Evolutionary conservation across 164 flowering plant species (phyloP).

Genomic region (Vitis rotundifolia): DNA sequence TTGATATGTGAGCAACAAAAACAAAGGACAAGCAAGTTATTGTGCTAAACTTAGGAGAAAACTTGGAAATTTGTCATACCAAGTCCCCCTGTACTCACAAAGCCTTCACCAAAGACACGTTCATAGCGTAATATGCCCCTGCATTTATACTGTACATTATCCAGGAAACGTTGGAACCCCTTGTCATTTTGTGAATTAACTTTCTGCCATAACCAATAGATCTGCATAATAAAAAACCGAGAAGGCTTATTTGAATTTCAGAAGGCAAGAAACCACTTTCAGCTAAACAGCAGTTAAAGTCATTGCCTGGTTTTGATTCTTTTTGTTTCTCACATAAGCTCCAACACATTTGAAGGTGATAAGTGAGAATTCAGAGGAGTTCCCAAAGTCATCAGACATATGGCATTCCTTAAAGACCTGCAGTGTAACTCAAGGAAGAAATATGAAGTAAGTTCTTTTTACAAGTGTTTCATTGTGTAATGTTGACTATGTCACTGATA

Average conservation of each 20-base stretch:
- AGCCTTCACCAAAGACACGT: constrained; percentile 91
- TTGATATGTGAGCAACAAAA: too few species aligned
- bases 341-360: constrained; percentile 84
- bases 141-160: constrained; percentile 79
- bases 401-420: constrained; percentile 87
- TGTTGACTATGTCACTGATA: too few species aligned
- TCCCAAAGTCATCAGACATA: constrained; percentile 49
- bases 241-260: neutral
- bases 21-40: neutral
- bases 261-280: neutral
- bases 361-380: constrained; percentile 77
- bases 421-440: constrained; percentile 7
- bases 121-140: constrained; percentile 91
- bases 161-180: constrained; percentile 89
- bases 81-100: constrained; percentile 94
- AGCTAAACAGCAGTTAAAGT: too few species aligned
- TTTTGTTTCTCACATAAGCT: constrained; percentile 81
- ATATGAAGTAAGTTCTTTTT: neutral
- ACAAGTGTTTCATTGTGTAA: too few species aligned
- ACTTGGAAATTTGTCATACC: constrained; percentile 33
- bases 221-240: constrained; percentile 41
- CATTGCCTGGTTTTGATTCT: constrained; percentile 87
- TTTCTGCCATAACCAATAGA: constrained; percentile 96
- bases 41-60: too few species aligned
- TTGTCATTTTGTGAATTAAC: constrained; percentile 66